Evolutionary conservation across 176 grass and related monocot genomes (phyloP).

Genomic region (Cocos nucifera): DNA sequence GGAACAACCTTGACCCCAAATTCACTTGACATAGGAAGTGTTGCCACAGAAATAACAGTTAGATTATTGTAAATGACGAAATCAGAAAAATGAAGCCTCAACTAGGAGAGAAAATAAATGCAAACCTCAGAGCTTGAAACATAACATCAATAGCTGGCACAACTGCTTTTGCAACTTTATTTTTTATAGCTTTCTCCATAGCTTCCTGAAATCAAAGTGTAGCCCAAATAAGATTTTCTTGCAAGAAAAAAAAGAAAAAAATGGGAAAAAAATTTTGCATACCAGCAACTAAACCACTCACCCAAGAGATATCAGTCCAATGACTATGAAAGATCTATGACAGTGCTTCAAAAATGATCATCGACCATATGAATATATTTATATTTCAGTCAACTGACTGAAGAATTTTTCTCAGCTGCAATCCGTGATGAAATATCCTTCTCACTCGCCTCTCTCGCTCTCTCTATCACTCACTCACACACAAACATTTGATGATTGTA

Average conservation of each 20-base stretch:
- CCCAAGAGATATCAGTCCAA: too few relatives aligned
- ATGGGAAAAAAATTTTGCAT: background rate
- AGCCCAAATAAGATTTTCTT: constrained; percentile 13
- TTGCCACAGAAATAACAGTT: constrained; percentile 1
- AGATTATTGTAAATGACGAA: background rate
- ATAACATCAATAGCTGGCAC: constrained; percentile 99
- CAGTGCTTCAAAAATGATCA: too few relatives aligned
- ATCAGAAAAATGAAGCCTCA: background rate
- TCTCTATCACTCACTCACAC: too few relatives aligned
- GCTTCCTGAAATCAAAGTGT: constrained; percentile 56
- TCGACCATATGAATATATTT: too few relatives aligned
- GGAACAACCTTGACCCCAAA: constrained; percentile 86
- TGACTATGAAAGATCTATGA: too few relatives aligned
- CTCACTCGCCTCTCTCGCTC: too few relatives aligned
- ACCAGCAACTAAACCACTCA: background rate
- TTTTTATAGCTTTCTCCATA: constrained; percentile 98
- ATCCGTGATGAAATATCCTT: too few relatives aligned
- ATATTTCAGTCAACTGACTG: too few relatives aligned
- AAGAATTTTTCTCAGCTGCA: too few relatives aligned
- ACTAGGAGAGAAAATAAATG: constrained; percentile 8
- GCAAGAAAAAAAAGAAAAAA: constrained; percentile 1
- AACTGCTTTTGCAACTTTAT: constrained; percentile 99
- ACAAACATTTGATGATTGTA: too few relatives aligned
- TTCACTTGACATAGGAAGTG: constrained; percentile 44
- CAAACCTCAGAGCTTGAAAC: constrained; percentile 98